Conservation (phyloP, 2,329 filamentous ascomycete genomes). For the Fusarium odoratissimum region DNA sequence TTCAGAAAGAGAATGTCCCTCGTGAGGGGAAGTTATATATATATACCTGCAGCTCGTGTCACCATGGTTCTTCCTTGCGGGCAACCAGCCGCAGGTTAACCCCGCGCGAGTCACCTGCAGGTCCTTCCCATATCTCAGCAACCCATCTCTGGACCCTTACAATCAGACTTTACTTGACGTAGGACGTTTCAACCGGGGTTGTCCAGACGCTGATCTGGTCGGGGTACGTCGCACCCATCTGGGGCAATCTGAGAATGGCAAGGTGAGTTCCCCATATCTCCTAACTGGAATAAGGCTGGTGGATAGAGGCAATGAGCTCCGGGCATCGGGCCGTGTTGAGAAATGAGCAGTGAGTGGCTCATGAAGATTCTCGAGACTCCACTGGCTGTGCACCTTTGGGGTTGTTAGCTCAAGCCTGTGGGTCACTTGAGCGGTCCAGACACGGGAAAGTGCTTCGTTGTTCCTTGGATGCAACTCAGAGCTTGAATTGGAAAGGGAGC, state of each 20-base stretch:
- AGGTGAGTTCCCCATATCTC: neutral
- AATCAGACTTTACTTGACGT: neutral
- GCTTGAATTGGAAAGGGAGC: neutral
- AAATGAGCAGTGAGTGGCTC: neutral
- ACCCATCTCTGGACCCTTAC: neutral
- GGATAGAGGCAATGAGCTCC: neutral
- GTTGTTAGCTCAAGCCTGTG: neutral
- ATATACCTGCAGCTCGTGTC: neutral
- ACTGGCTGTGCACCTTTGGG: neutral
- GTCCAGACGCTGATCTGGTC: slow-evolving; percentile 2
- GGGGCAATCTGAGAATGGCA: slow-evolving; percentile 1
- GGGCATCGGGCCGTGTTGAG: neutral
- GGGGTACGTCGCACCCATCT: slow-evolving; percentile 7
- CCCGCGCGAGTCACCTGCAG: neutral
- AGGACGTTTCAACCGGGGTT: slow-evolving; percentile 16
- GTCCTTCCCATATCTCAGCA: neutral
- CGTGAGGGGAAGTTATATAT: slow-evolving; percentile 22
- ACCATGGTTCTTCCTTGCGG: neutral
- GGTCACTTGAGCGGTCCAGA: neutral
- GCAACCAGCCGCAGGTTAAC: neutral
- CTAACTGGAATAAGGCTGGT: slow-evolving; percentile 13
- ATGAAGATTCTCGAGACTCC: neutral
- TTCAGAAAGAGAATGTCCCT: neutral
- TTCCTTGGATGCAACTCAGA: neutral
- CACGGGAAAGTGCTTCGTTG: neutral